phyloP scores from a whole-genome alignment of 495 filamentous ascomycete genomes.

The Jackrogersella multiformis region DNA sequence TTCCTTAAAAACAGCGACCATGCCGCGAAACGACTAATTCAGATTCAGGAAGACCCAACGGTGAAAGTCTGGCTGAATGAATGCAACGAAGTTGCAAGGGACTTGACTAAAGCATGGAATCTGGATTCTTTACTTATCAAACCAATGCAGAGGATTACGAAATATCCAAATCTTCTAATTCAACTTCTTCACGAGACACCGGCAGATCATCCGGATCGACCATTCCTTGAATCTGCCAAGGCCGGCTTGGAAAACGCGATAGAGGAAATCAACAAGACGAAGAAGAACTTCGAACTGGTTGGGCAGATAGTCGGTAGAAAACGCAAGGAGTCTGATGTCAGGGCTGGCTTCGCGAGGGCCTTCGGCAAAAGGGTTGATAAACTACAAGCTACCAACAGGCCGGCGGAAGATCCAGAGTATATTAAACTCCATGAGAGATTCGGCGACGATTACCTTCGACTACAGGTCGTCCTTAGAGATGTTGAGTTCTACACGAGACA shows the following conservation, averaged over 20 bases:
- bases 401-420: constrained; percentile 81
- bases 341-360: constrained; percentile 81
- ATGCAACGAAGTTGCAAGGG: constrained; percentile 85
- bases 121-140: constrained; percentile 94
- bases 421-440: constrained; percentile 78
- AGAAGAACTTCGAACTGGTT: constrained; percentile 88
- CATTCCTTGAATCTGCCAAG: constrained; percentile 68
- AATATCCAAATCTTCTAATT: constrained; percentile 86
- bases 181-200: constrained; percentile 82
- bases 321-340: constrained; percentile 89
- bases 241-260: constrained; percentile 74
- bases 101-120: constrained; percentile 92
- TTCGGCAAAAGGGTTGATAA: constrained; percentile 89
- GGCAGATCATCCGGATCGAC: constrained; percentile 80
- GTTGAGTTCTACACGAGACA: constrained; percentile 85
- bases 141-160: constrained; percentile 89
- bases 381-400: constrained; percentile 68
- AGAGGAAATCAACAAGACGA: constrained; percentile 88
- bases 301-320: constrained; percentile 86
- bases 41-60: constrained; percentile 74
- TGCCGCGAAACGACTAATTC: constrained; percentile 79
- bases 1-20: constrained; percentile 88
- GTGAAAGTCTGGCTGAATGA: constrained; percentile 92
- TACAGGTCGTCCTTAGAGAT: constrained; percentile 90
- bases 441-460: constrained; percentile 84